Evolutionary conservation across 1,284 basidiomycete genomes (phyloP), one percentile per base, ranked within the genome.

Genomic region (Phellinidium pouzarii): DNA sequence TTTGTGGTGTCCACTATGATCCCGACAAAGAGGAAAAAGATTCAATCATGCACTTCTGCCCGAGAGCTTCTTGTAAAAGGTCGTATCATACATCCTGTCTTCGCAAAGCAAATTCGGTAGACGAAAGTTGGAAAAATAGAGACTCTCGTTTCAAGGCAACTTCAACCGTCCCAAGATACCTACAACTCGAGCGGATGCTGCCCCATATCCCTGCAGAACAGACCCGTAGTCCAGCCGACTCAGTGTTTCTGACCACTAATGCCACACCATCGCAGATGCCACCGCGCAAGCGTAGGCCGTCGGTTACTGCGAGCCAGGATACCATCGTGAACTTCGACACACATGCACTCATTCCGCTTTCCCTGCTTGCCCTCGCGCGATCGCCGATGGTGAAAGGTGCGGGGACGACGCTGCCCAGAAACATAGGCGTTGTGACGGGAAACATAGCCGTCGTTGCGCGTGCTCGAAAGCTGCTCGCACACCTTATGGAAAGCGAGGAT

Each of bases 371-470:
- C 3, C 41, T 56, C 19, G 50, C 50, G 3, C 55, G 47, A 22
- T 56, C 55, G 19, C 55, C 55, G 5, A 56, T 56, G 37, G 55
- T 50, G 5, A 52, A 43, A 23, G 52, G 52, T 12, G 23, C 23
- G 17, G 54, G 44, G 14, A 38, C 44, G 9, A 40, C 41, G n/a
- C 27, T 54, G 14, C 50, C 54, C 9, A 29, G 20, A 8, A 40
- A 44, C 31, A 29, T 23, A 36, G 26, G 25, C n/a, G 36, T 44
- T 37, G 50, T 56, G 3, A 37, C 37, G 12, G 55, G 55, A 8
- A 56, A 56, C 25, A 26, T 53, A 25, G 25, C 45, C 2, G 23
- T 50, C 31, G 50, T 56, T 14, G 7, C 37, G 22, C 45, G 44
- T 3, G 54, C 54, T 3, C 50, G 54, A 11, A 5, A 40, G 14